phyloP scores from a whole-genome alignment of 768 basidiomycete genomes.

The Auricularia heimuer region DNA sequence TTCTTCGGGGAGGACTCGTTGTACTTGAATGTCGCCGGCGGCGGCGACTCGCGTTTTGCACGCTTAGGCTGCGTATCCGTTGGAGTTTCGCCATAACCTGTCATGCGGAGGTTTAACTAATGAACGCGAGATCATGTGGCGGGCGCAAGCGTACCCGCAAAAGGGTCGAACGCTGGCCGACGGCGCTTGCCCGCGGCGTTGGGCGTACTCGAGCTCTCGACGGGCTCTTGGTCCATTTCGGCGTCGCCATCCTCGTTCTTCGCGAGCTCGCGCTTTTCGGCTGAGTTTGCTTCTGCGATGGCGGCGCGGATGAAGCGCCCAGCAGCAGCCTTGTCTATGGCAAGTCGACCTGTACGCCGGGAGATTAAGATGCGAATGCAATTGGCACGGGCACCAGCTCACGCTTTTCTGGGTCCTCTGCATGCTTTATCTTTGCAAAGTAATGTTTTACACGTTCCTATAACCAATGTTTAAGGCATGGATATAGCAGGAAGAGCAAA shows the following conservation, averaged over 20 bases:
- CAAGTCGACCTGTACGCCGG: conserved; percentile 25
- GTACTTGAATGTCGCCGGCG: background rate
- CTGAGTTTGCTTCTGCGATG: conserved; percentile 47
- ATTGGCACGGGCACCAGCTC: conserved; percentile 13
- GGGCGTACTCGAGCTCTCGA: conserved; percentile 7
- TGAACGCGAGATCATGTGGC: background rate
- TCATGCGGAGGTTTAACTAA: conserved; percentile 11
- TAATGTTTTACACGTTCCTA: conserved; percentile 71
- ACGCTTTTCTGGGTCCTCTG: conserved; percentile 60
- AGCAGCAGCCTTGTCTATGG: conserved; percentile 73
- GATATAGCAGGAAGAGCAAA: background rate
- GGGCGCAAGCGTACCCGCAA: conserved; percentile 40
- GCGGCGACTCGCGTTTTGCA: background rate
- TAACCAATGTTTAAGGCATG: background rate
- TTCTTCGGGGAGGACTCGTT: background rate
- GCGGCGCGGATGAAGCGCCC: conserved; percentile 77
- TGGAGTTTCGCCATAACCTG: conserved; percentile 7
- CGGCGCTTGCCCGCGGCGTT: conserved; percentile 31
- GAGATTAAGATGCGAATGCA: background rate
- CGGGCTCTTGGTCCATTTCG: conserved; percentile 22
- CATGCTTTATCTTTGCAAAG: conserved; percentile 71
- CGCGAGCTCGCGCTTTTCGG: background rate
- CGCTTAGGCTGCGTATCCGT: background rate
- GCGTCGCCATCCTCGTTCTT: conserved; percentile 1
- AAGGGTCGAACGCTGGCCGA: conserved; percentile 51